Percentiles rank a stretch among this genome's conserved stretches.
Evolutionary conservation across 139 green algal genomes (phyloP).

Genomic region (Chlamydomonas sphaeroides): DNA sequence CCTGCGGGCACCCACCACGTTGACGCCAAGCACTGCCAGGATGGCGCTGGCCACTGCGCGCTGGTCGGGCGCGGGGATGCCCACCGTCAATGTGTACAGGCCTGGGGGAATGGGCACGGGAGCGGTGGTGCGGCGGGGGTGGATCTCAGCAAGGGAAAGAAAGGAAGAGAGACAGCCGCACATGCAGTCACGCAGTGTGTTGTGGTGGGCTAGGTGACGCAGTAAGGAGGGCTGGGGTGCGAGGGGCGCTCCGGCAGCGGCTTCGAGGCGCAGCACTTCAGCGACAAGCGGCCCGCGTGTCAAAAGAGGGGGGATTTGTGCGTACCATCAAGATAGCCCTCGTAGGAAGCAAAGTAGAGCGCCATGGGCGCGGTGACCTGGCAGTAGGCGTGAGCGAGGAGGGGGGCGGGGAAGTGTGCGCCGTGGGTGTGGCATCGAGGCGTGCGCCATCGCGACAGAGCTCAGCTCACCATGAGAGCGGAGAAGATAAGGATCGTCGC

Average conservation of each 20-base stretch:
- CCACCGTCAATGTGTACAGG: slow-evolving; percentile 18
- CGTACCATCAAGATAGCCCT: slow-evolving; percentile 25
- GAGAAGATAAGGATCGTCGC: too few relatives aligned
- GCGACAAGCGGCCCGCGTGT: too few relatives aligned
- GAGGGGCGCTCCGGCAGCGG: too few relatives aligned
- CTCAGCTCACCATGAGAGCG: too few relatives aligned
- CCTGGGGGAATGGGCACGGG: neutral
- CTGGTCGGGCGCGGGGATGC: slow-evolving; percentile 21
- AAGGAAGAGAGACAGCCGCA: neutral
- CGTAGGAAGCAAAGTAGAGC: slow-evolving; percentile 13
- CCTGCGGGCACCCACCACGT: slow-evolving; percentile 35
- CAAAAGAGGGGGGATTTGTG: neutral
- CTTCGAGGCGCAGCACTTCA: too few relatives aligned
- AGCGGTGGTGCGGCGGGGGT: neutral
- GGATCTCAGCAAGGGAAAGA: neutral
- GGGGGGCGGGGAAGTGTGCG: too few relatives aligned
- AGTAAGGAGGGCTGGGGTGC: too few relatives aligned
- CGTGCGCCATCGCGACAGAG: too few relatives aligned
- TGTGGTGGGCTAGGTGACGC: too few relatives aligned
- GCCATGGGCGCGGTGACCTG: slow-evolving; percentile 12
- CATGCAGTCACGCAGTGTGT: too few relatives aligned
- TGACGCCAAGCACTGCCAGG: slow-evolving; percentile 15
- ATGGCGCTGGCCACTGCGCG: slow-evolving; percentile 32
- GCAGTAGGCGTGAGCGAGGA: too few relatives aligned
- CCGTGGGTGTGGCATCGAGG: too few relatives aligned